phyloP scores from a whole-genome alignment of 108 stramenopile genomes.

The Skeletonema marinoi region DNA sequence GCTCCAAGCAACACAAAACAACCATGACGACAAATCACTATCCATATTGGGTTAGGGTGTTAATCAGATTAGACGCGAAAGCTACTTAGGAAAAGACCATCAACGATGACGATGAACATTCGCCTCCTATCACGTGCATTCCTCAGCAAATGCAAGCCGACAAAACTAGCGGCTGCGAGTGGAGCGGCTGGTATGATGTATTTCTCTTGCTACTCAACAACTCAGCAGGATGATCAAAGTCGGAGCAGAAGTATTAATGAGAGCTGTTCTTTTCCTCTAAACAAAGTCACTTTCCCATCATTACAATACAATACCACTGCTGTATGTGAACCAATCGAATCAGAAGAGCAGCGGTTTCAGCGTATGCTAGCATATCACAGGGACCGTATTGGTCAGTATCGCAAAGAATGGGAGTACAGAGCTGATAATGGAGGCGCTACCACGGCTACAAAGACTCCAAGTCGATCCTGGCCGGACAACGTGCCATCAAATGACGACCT shows the following conservation, averaged over 20 bases:
- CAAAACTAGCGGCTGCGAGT: neutral
- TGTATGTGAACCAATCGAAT: neutral
- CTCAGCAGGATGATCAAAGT: neutral
- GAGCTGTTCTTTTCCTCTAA: neutral
- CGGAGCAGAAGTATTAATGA: neutral
- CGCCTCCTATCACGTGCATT: neutral
- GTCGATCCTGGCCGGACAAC: conserved; percentile 34
- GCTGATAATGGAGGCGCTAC: conserved; percentile 8
- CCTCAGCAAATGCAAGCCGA: neutral
- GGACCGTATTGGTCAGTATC: conserved; percentile 17
- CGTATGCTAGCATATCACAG: conserved; percentile 26
- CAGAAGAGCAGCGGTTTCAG: conserved; percentile 36
- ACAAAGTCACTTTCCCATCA: neutral
- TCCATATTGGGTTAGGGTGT: too few relatives aligned
- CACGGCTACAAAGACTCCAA: conserved; percentile 26
- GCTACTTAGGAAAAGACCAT: too few relatives aligned
- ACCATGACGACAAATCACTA: too few relatives aligned
- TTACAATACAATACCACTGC: neutral
- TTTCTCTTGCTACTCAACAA: neutral
- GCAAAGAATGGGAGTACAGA: conserved; percentile 48
- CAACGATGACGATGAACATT: neutral
- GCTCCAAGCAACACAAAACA: too few relatives aligned
- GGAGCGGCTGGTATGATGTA: neutral
- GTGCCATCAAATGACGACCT: conserved; percentile 27
- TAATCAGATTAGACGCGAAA: too few relatives aligned